Conservation (phyloP, 208 protist genomes). For the Spongospora subterranea region DNA sequence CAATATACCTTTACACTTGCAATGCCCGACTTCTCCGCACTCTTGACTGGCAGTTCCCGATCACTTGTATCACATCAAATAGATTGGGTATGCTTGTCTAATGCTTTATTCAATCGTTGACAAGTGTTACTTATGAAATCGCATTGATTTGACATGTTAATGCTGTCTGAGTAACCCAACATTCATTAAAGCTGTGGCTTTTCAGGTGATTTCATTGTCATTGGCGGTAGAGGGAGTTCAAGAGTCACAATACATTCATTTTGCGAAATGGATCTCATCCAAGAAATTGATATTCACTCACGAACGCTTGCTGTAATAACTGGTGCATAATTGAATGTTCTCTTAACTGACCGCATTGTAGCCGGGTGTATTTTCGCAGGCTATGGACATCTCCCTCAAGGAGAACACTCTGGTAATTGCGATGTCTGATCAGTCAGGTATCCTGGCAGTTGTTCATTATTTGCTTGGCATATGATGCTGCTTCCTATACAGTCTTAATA, state of each 20-base stretch:
- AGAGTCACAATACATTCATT: conserved; percentile 21
- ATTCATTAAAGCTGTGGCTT: no score
- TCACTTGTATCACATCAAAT: conserved; percentile 33
- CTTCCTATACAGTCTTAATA: not conserved
- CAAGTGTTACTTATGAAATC: no score
- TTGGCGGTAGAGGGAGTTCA: not conserved
- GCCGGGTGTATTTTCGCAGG: not conserved
- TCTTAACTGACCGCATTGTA: not conserved
- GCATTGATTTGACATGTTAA: no score
- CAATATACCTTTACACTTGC: not conserved
- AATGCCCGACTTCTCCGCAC: not conserved
- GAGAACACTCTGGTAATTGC: conserved; percentile 32
- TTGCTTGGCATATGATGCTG: not conserved
- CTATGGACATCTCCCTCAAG: not conserved
- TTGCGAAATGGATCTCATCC: conserved; percentile 18
- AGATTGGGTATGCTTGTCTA: not conserved
- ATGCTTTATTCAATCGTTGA: no score
- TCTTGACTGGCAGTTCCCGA: not conserved
- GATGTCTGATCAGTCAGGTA: conserved; percentile 15
- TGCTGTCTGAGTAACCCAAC: no score
- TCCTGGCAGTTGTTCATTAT: no score
- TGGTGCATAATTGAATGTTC: not conserved
- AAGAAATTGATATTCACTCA: not conserved
- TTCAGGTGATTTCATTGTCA: conserved; percentile 13
- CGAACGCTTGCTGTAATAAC: not conserved